Evolutionary conservation across 2,329 filamentous ascomycete genomes (phyloP).

Genomic region (Cercospora nicotianae): DNA sequence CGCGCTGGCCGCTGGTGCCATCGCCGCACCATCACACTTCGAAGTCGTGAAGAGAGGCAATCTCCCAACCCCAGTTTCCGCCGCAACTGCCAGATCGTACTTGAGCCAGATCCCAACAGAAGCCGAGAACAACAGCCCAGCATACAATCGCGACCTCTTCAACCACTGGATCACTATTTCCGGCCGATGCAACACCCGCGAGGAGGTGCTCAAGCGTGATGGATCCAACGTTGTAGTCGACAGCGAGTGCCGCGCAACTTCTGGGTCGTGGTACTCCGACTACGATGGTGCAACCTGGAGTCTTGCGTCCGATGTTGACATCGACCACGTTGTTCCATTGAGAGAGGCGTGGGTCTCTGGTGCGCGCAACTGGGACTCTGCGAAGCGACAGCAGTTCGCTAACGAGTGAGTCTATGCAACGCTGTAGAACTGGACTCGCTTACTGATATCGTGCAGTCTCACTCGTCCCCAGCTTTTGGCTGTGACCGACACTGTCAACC

Average conservation of each 20-base stretch:
- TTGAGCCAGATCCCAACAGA: constrained; percentile 31
- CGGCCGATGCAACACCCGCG: constrained; percentile 67
- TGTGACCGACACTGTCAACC: constrained; percentile 75
- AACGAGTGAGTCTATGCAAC: constrained; percentile 41
- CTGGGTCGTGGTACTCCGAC: constrained; percentile 68
- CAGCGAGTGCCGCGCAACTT: constrained; percentile 61
- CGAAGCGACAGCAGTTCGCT: constrained; percentile 66
- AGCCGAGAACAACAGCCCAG: constrained; percentile 38
- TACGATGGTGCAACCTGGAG: constrained; percentile 75
- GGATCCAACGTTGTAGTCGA: constrained; percentile 62
- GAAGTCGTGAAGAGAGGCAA: constrained; percentile 31
- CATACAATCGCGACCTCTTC: constrained; percentile 67
- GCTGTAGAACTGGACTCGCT: too few relatives aligned
- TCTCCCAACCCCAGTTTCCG: constrained; percentile 33
- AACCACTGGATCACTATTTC: constrained; percentile 68
- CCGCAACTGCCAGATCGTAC: constrained; percentile 34
- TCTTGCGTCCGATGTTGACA: constrained; percentile 68
- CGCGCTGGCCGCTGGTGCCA: constrained; percentile 26
- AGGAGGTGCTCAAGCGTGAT: constrained; percentile 68
- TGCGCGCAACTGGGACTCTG: constrained; percentile 69
- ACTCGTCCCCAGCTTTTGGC: constrained; percentile 73
- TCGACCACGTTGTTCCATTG: constrained; percentile 80
- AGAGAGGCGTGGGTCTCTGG: constrained; percentile 56
- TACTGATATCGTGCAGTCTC: constrained; percentile 53
- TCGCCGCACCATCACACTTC: constrained; percentile 30